These are phyloP conservation scores for Entomophthora muscae DNA, from an alignment of 371 early-diverging fungal genomes.

Conservation along the genomic window DNA sequence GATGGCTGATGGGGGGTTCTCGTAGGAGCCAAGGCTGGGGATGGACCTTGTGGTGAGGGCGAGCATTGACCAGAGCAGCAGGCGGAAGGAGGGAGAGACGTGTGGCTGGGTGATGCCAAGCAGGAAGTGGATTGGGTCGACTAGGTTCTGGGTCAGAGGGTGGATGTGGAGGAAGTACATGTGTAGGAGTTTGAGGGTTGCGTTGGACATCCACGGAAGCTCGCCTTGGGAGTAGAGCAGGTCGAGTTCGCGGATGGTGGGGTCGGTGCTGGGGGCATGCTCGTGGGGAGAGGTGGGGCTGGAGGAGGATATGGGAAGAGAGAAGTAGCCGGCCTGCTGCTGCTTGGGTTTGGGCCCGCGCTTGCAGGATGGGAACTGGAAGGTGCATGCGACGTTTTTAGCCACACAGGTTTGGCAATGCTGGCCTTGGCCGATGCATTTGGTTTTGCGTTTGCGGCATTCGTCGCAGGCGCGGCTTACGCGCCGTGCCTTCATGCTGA, in stretches of 20 bases:
- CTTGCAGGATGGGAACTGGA: not conserved
- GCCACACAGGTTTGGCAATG: not conserved
- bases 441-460: slow-evolving; percentile 6
- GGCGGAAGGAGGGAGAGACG: slow-evolving; percentile 1
- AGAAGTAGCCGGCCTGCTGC: not conserved
- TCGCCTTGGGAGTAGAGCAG: not conserved
- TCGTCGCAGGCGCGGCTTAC: slow-evolving; percentile 7
- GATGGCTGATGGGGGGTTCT: not conserved
- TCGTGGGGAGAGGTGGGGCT: not conserved
- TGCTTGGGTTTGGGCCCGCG: slow-evolving; percentile 8
- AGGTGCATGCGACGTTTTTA: not conserved
- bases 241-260: not conserved
- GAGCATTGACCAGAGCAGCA: not conserved
- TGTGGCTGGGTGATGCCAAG: not conserved
- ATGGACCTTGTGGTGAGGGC: not conserved
- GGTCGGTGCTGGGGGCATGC: not conserved
- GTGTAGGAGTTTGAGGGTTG: slow-evolving; percentile 1
- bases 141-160: not conserved
- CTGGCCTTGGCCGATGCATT: not conserved
- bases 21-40: not conserved
- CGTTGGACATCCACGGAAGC: not conserved
- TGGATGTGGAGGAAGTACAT: slow-evolving; percentile 1
- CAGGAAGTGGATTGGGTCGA: not conserved
- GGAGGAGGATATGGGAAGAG: not conserved
- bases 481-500: not conserved